Percentiles rank a stretch among this genome's conserved stretches.
phyloP scores from a whole-genome alignment of 2,329 filamentous ascomycete species.

The Diaporthe sp. region DNA sequence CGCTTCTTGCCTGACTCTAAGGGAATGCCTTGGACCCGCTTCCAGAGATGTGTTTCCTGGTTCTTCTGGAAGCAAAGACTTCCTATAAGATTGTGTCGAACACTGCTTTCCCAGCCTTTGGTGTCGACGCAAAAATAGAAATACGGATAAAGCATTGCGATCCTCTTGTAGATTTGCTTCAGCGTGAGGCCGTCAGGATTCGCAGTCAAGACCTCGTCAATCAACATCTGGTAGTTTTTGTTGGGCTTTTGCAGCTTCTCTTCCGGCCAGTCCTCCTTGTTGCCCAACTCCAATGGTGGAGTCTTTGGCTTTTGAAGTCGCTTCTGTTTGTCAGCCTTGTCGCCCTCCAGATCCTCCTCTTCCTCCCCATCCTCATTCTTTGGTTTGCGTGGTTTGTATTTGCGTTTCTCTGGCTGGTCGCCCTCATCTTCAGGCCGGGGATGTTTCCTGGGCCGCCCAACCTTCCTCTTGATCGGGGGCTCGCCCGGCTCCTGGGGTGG shows the following conservation, averaged over 20 bases:
- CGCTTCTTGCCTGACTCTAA: constrained; percentile 71
- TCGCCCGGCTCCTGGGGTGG: constrained; percentile 59
- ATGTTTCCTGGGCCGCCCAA: constrained; percentile 73
- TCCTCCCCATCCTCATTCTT: constrained; percentile 60
- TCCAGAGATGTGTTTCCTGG: constrained; percentile 66
- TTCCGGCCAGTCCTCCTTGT: constrained; percentile 64
- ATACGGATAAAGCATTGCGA: constrained; percentile 67
- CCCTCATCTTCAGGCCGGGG: constrained; percentile 66
- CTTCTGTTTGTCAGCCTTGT: constrained; percentile 66
- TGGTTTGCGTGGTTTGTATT: constrained; percentile 69
- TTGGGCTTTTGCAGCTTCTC: constrained; percentile 70
- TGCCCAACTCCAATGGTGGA: constrained; percentile 64
- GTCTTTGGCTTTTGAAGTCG: constrained; percentile 73
- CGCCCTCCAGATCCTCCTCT: constrained; percentile 64
- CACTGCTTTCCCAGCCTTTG: constrained; percentile 74
- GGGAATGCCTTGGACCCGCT: constrained; percentile 66
- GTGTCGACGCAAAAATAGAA: constrained; percentile 70
- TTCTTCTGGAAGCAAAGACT: constrained; percentile 71
- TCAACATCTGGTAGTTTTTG: constrained; percentile 71
- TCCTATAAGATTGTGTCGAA: constrained; percentile 72
- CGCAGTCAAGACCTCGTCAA: constrained; percentile 68
- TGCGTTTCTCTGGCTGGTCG: constrained; percentile 70
- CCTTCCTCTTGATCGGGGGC: constrained; percentile 70
- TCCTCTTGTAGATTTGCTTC: constrained; percentile 73
- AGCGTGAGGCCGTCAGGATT: constrained; percentile 65